These are phyloP conservation scores for Monilinia aucupariae DNA, from an alignment of 2,329 filamentous ascomycete genomes.

Conservation along the genomic window DNA sequence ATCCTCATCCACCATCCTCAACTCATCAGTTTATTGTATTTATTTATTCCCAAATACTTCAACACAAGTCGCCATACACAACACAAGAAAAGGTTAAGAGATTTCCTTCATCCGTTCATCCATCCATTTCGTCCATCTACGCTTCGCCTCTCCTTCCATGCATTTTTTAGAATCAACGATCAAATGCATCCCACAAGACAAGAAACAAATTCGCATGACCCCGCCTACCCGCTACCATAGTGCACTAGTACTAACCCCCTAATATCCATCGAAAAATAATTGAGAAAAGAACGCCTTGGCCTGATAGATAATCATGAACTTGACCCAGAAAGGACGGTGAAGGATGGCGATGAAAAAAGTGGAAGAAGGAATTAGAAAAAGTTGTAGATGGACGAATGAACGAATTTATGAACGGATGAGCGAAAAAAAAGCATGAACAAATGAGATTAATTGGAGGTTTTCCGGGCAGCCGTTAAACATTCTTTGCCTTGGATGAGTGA, in stretches of 20 bases:
- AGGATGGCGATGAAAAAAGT: neutral
- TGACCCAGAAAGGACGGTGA: neutral
- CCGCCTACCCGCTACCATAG: neutral
- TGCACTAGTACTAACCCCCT: neutral
- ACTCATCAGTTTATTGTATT: slow-evolving; percentile 1
- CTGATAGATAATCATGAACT: slow-evolving; percentile 10
- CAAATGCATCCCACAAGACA: slow-evolving; percentile 8
- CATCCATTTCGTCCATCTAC: neutral
- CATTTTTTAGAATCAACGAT: neutral
- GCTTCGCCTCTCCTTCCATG: neutral
- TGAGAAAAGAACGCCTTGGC: slow-evolving; percentile 6
- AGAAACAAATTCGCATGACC: slow-evolving; percentile 6
- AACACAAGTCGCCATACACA: neutral
- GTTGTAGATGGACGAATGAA: slow-evolving; percentile 1
- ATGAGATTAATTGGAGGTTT: slow-evolving; percentile 6
- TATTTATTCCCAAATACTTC: slow-evolving; percentile 7
- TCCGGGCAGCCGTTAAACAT: slow-evolving; percentile 13
- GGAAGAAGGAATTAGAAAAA: slow-evolving; percentile 6
- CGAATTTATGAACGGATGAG: slow-evolving; percentile 5
- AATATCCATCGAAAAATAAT: slow-evolving; percentile 5
- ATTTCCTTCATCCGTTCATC: slow-evolving; percentile 5
- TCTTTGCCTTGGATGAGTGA: slow-evolving; percentile 7
- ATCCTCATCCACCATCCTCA: neutral
- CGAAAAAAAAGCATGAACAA: neutral
- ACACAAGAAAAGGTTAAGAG: slow-evolving; percentile 7